Base-by-base conservation (phyloP, 2,329 filamentous ascomycete genomes). In the Botrytis tulipae region DNA sequence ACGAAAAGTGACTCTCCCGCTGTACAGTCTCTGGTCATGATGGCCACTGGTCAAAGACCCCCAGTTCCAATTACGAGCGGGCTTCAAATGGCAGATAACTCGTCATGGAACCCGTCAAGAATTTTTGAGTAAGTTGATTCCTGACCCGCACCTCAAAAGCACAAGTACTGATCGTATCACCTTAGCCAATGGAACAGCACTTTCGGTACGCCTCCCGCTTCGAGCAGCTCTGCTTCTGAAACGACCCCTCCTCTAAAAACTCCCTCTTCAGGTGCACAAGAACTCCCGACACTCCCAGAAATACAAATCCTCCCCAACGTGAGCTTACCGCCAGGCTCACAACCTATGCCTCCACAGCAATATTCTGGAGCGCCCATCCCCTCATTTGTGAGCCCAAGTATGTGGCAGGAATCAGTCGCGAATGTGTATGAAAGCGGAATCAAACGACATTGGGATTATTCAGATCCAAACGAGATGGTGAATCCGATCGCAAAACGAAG, bases 151-250 rank as follows among this genome's bases (percentile, higher is more conserved):
- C 35, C 10, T 54, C 18, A 62, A 51, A 3, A 51, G 4, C 10
- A 35, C 14, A 61, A 72, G 73, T 70, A 71, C 78, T 83, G 77
- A 85, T 40, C 7, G 14, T 75, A 54, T 70, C 40, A 54, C 10
- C 77, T 76, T 79, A 97, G 95, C 82, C 94, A 97, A 86, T 98
- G 95, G 95, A 95, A 97, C 83, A 91, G 92, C 80, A 95, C 95
- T 77, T 98, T 98, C 84, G 93, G 94, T 86, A 93, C 80, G 80
- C 79, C 76, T 79, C 79, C 78, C 78, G 75, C 77, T 76, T 78
- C 78, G 76, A 78, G 76, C 76, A 79, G 77, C 74, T 80, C 80
- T 74, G 76, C 79, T 78, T 77, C 81, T 77, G 79, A 78, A 78
- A 77, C 77, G 78, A 76, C 76, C 75, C 79, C 78, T 81, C 79